These are phyloP conservation scores for Acrocalymma vagum DNA, from an alignment of 2,329 filamentous ascomycete species.

Conservation along the genomic window DNA sequence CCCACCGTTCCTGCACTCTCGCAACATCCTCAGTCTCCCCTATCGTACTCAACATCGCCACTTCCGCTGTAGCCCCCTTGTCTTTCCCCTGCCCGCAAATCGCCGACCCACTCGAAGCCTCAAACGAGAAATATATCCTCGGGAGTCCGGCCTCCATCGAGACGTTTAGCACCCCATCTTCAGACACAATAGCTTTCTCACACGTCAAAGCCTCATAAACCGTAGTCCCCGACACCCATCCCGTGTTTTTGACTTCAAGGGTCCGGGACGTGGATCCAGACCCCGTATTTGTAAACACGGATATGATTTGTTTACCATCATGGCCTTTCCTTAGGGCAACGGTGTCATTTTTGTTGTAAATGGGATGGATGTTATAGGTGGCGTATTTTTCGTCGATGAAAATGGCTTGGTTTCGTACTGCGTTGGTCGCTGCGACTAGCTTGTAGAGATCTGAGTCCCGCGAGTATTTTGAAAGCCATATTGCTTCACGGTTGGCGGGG, in stretches of 20 bases:
- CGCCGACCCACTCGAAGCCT: conserved; percentile 15
- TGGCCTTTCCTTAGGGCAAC: conserved; percentile 57
- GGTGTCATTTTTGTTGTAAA: conserved; percentile 55
- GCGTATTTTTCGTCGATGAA: conserved; percentile 49
- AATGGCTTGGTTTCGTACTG: conserved; percentile 54
- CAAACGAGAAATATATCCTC: conserved; percentile 45
- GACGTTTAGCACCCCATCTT: conserved; percentile 38
- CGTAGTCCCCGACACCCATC: conserved; percentile 29
- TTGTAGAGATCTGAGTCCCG: conserved; percentile 50
- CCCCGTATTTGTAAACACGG: conserved; percentile 55
- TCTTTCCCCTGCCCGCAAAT: too few relatives aligned
- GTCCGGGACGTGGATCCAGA: conserved; percentile 34
- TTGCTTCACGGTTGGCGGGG: conserved; percentile 49
- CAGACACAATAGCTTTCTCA: conserved; percentile 29
- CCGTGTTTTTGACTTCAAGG: conserved; percentile 40
- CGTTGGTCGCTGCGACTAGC: conserved; percentile 49
- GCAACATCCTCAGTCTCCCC: too few relatives aligned
- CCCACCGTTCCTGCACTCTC: too few relatives aligned
- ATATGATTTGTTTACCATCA: conserved; percentile 52
- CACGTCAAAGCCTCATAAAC: conserved; percentile 46
- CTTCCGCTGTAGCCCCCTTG: too few relatives aligned
- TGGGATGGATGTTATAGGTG: conserved; percentile 50
- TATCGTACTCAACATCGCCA: too few relatives aligned
- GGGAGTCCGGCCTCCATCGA: conserved; percentile 46
- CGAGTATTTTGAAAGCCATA: conserved; percentile 52